Conservation (phyloP, 768 basidiomycete species). For the Brasilioporus rufonigricans region DNA sequence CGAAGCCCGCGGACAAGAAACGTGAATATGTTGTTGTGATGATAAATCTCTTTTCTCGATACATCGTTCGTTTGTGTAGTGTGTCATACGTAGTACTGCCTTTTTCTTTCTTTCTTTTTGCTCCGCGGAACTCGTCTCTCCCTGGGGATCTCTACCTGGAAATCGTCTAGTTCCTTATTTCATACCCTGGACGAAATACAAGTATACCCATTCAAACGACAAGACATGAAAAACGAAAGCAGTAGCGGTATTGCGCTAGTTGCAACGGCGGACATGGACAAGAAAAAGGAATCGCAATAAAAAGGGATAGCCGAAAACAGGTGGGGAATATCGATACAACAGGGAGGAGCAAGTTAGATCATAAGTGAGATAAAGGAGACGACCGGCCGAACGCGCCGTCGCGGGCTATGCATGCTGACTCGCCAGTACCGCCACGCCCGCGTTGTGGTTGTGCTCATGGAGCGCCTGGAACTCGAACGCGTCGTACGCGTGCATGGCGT, state of each 20-base stretch:
- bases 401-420: slow-evolving; percentile 24
- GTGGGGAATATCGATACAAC: slow-evolving; percentile 28
- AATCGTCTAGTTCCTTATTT: slow-evolving; percentile 10
- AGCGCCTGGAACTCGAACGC: slow-evolving; percentile 34
- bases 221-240: slow-evolving; percentile 15
- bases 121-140: background rate
- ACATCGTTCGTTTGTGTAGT: slow-evolving; percentile 5
- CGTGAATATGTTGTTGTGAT: background rate
- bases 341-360: slow-evolving; percentile 18
- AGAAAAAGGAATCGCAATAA: background rate
- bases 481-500: slow-evolving; percentile 25
- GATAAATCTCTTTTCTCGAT: background rate
- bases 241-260: slow-evolving; percentile 4
- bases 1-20: background rate
- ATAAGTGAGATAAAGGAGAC: slow-evolving; percentile 16
- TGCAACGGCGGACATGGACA: slow-evolving; percentile 7
- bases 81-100: background rate
- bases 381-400: background rate
- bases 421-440: slow-evolving; percentile 11
- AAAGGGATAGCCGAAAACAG: background rate
- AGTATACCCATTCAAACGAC: slow-evolving; percentile 18
- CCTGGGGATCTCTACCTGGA: slow-evolving; percentile 2
- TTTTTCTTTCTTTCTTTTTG: background rate
- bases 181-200: slow-evolving; percentile 20
- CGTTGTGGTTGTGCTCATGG: slow-evolving; percentile 27